Percentiles rank a stretch among this genome's conserved stretches.
Evolutionary conservation across 768 basidiomycete species (phyloP).

Genomic region (Saitozyma podzolica): DNA sequence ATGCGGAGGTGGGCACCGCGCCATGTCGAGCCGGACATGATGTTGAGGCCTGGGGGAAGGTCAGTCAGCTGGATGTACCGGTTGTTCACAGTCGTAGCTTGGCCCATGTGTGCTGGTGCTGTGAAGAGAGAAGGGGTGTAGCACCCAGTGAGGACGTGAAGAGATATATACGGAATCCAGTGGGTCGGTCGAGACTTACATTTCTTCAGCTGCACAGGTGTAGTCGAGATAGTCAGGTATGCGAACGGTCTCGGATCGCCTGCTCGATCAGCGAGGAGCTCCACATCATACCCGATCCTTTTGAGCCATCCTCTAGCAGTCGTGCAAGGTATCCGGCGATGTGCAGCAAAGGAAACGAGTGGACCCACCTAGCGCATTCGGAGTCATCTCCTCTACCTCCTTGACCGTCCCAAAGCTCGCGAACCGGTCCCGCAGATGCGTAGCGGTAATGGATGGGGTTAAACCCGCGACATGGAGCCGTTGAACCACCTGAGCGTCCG

Average conservation of each 20-base stretch:
- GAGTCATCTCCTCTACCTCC: conserved; percentile 28
- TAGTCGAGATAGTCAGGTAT: conserved; percentile 38
- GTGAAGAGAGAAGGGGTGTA: too few species aligned
- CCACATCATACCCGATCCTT: background rate
- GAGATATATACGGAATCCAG: background rate
- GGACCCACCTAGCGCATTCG: conserved; percentile 37
- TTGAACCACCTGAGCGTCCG: conserved; percentile 23
- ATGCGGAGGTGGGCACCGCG: conserved; percentile 47
- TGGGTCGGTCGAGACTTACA: conserved; percentile 15
- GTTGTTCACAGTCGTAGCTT: too few species aligned
- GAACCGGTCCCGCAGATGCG: conserved; percentile 43
- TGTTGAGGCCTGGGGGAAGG: conserved; percentile 36
- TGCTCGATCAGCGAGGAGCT: conserved; percentile 1
- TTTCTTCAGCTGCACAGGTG: conserved; percentile 39
- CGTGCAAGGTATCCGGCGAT: too few species aligned
- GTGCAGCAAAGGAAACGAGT: background rate
- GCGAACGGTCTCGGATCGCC: conserved; percentile 43
- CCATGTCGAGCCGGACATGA: conserved; percentile 48
- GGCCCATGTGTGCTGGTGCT: too few species aligned
- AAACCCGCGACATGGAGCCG: conserved; percentile 42
- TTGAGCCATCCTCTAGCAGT: too few species aligned
- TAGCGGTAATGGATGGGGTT: conserved; percentile 36
- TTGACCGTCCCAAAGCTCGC: conserved; percentile 36
- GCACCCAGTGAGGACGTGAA: too few species aligned
- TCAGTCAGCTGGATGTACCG: background rate